Evolutionary conservation across 768 basidiomycete species (phyloP), one percentile per base, ranked within the genome.

Genomic region (Tephrocybe sp.): DNA sequence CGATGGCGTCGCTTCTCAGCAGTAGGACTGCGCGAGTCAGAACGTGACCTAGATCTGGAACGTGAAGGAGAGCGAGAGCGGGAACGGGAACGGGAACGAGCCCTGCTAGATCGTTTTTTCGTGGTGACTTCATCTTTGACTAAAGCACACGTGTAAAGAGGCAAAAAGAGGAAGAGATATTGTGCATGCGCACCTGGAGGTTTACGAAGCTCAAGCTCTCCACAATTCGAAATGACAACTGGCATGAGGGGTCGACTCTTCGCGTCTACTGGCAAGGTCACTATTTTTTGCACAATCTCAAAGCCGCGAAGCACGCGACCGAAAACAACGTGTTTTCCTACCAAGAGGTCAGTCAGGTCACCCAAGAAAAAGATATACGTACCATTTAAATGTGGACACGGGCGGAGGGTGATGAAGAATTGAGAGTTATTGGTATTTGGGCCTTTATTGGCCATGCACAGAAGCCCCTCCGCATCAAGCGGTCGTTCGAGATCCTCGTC

Each of bases 391-490:
- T 92, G 89, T 3, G 84, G 80, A 53, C 87, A 83, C 13, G 80
- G 76, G n/a, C 79, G 75, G 10, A 95, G 75, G 17, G 92, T 92
- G 54, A 94, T 74, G 63, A 95, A 94, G 63, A 87, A 95, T 56
- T 95, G 92, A 1, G 86, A 89, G 33, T 85, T 84, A 57, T 94
- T 95, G 32, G 92, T 94, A 67, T 88, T 73, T 0, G 87, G 83
- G 2, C 89, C 89, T 56, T 80, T 79, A 65, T 96, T 96, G 9
- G 92, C 92, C 93, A 95, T 96, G 60, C 89, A 91, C 10, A 96
- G 71, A 22, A 95, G 69, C 69, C 84, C 91, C 62, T 82, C 79
- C 0, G 80, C 66, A 56, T 92, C 87, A 17, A 91, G 67, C 0
- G 80, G 73, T 30, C 72, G 75, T 36, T 73, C 71, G 30, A 92